Conservation (phyloP, 2,329 filamentous ascomycete species). For the Phyllosticta paracitricarpa region DNA sequence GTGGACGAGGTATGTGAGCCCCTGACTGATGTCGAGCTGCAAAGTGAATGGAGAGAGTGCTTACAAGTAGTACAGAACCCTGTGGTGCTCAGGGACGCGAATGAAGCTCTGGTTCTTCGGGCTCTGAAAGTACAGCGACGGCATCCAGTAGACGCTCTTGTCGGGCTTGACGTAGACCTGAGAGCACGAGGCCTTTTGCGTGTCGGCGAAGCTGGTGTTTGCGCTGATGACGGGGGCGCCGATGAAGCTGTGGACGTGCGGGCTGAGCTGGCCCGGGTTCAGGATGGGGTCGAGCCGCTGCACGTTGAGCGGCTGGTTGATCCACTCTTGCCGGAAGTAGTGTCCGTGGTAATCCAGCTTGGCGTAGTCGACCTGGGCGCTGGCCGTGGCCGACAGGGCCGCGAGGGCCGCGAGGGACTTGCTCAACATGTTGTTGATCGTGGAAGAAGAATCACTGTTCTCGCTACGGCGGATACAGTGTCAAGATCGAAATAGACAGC, state of each 20-base stretch:
- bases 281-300: slow-evolving; percentile 28
- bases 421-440: slow-evolving; percentile 19
- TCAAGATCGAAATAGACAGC: background rate
- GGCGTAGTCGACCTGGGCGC: slow-evolving; percentile 14
- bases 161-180: slow-evolving; percentile 28
- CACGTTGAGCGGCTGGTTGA: slow-evolving; percentile 23
- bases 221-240: slow-evolving; percentile 25
- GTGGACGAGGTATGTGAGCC: background rate
- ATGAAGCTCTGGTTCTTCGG: slow-evolving; percentile 27
- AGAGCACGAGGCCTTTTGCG: slow-evolving; percentile 24
- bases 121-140: slow-evolving; percentile 27
- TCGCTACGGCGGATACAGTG: background rate
- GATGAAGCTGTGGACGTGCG: slow-evolving; percentile 30
- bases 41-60: background rate
- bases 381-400: slow-evolving; percentile 18
- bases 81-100: slow-evolving; percentile 24
- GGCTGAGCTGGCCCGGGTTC: slow-evolving; percentile 21
- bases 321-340: slow-evolving; percentile 30
- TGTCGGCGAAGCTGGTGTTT: slow-evolving; percentile 19
- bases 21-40: background rate
- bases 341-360: slow-evolving; percentile 27
- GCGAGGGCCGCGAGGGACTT: slow-evolving; percentile 16
- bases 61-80: slow-evolving; percentile 27
- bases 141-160: slow-evolving; percentile 30
- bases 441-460: background rate